Percentiles rank a stretch among this genome's conserved stretches.
Evolutionary conservation across 805 yeast species (phyloP).

Genomic region (Sungouiozyma intestinalis): DNA sequence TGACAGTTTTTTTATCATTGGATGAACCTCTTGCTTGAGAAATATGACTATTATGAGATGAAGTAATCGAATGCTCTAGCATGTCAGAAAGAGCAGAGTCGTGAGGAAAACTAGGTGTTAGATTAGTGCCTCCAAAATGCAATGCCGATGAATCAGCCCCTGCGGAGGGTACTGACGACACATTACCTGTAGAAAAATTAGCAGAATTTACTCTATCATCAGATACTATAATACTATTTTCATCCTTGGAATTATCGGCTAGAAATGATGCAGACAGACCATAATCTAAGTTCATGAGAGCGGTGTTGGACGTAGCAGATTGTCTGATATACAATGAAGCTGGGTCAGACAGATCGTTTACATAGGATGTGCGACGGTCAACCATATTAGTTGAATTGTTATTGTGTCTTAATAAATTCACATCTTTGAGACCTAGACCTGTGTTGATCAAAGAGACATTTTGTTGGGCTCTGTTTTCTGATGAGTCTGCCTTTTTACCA

Average conservation of each 20-base stretch:
- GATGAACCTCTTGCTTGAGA: neutral
- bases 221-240: neutral
- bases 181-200: neutral
- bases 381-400: neutral
- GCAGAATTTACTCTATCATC: neutral
- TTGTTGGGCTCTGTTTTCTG: no score
- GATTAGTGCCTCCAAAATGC: neutral
- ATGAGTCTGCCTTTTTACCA: neutral
- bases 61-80: neutral
- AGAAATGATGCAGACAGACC: neutral
- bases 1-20: neutral
- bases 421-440: neutral
- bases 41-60: neutral
- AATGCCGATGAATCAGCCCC: neutral
- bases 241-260: neutral
- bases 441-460: neutral
- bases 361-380: neutral
- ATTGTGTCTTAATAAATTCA: neutral
- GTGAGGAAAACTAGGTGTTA: neutral
- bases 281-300: neutral
- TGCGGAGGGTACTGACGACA: neutral
- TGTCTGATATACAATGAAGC: neutral
- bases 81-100: neutral
- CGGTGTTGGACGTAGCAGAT: neutral
- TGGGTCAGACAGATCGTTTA: neutral